A percentile compares a stretch with the other conserved stretches of the same genome.
Evolutionary conservation across 1,284 basidiomycete species (phyloP).

Genomic region (Rhodotorula sp.): DNA sequence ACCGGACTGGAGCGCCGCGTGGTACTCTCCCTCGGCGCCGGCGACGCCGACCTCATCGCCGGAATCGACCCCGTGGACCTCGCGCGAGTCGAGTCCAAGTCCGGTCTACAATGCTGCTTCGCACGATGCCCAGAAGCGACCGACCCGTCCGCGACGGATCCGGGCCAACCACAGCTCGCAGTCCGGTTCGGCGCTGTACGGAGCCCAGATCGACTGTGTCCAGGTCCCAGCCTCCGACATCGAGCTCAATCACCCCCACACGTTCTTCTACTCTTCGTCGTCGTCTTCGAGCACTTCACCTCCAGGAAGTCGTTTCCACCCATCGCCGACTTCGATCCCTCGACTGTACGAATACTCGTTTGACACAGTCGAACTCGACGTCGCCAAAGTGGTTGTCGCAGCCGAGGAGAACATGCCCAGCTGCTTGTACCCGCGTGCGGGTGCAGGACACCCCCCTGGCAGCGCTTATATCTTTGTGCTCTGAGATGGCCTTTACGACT

Average conservation of each 20-base stretch:
- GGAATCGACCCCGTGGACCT: background rate
- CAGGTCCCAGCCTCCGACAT: constrained; percentile 3
- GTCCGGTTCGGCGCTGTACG: constrained; percentile 14
- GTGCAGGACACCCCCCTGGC: no score
- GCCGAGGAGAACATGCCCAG: constrained; percentile 20
- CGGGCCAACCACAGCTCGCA: background rate
- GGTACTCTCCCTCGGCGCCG: constrained; percentile 1
- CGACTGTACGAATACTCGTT: constrained; percentile 25
- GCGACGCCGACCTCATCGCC: background rate
- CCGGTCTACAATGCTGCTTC: background rate
- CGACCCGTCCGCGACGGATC: background rate
- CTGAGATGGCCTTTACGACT: no score
- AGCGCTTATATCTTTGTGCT: background rate
- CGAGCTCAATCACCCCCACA: background rate
- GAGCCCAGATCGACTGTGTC: constrained; percentile 17
- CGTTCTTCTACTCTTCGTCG: background rate
- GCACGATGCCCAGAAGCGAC: background rate
- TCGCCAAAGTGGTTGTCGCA: constrained; percentile 20
- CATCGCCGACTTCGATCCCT: background rate
- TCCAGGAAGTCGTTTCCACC: background rate
- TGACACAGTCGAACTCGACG: constrained; percentile 16
- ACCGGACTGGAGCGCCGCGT: background rate
- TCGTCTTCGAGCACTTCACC: background rate
- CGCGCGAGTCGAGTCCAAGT: background rate
- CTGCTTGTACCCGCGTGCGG: background rate